Evolutionary conservation across 2,329 filamentous ascomycete species (phyloP), one percentile per base, ranked within the genome.

Genomic region (Leptosphaerulina australis): DNA sequence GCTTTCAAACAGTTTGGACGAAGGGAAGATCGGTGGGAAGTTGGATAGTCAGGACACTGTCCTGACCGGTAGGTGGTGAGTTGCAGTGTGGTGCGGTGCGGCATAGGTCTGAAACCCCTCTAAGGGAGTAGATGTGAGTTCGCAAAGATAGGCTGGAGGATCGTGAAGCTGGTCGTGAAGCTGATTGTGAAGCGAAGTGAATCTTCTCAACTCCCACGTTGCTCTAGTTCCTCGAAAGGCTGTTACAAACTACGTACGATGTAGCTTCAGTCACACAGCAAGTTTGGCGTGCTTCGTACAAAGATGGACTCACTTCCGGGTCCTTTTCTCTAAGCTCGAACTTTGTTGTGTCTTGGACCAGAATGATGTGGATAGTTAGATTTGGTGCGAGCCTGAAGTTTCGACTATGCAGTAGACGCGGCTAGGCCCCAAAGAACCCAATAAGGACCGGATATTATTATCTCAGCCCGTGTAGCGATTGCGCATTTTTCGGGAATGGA

Each of bases 1-100:
- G 65, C 36, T 5, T 29, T 39, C 21, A 25, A n/a, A n/a, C n/a
- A n/a, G n/a, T n/a, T n/a, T n/a, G n/a, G 10, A 17, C 24, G 14
- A 20, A 7, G 15, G 20, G 25, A 8, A 12, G n/a, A 2, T 12
- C 14, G 25, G n/a, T 12, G 10, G 25, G 25, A 8, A 10, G 25
- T 28, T 28, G 35, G 22, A 5, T 5, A 26, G 35, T 17, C 9
- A 18, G 35, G 9, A 18, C 17, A 21, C 14, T 20, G 10, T 14
- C n/a, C n/a, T n/a, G n/a, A n/a, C n/a, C n/a, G 8, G 24, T 11
- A 4, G 21, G 24, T 24, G 35, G 4, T 3, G 15, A 2, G 8
- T 24, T 34, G 5, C 22, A 25, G 25, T 28, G 25, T 4, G 5
- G n/a, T n/a, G n/a, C n/a, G n/a, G n/a, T n/a, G n/a, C n/a, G n/a